Evolutionary conservation across 148 eudicot genomes (phyloP), one percentile per base, ranked within the genome.

Genomic region (Amaranthus hypochondriacus): DNA sequence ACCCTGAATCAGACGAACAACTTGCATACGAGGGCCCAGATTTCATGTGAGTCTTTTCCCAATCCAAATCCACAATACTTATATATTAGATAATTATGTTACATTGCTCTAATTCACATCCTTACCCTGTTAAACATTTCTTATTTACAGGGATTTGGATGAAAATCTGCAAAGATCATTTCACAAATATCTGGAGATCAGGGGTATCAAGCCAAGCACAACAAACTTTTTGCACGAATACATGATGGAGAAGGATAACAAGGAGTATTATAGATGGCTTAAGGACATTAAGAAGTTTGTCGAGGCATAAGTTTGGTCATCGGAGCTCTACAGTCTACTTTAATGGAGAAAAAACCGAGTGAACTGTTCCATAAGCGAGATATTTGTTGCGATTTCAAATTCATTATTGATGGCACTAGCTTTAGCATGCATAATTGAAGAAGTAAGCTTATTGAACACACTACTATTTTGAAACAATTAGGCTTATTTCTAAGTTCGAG

Each of bases 121-220:
- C 49, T 64, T 39, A 14, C 42, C 15, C 6, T 57, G 28, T 6
- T 60, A 4, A 18, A 3, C 28, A 48, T 12, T 28, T 13, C 58
- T 62, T 48, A 7, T 75, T 66, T 55, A 60, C 54, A 90, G 96
- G 74, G 90, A 86, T 62, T 83, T 90, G 90, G 92, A 90, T 83
- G 96, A 88, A 73, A 90, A 90, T 77, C 66, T 90, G 80, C 96
- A 90, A 81, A 88, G 86, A 77, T 90, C 89, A 8, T 88, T 90
- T 81, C 89, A 81, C 81, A 86, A 86, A 81, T 90, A 86, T 76
- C 75, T 90, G 58, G 90, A 90, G 81, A 86, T 88, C 5, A 81
- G 96, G 68, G 92, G 92, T 44, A 79, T 90, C 69, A 90, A 82
- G 83, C 89, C 92, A 39, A 83, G 86, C 73, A 76, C 84, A 3